Evolutionary conservation across 495 filamentous ascomycete species (phyloP), one percentile per base, ranked within the genome.

Genomic region (Haplographium delicatum): DNA sequence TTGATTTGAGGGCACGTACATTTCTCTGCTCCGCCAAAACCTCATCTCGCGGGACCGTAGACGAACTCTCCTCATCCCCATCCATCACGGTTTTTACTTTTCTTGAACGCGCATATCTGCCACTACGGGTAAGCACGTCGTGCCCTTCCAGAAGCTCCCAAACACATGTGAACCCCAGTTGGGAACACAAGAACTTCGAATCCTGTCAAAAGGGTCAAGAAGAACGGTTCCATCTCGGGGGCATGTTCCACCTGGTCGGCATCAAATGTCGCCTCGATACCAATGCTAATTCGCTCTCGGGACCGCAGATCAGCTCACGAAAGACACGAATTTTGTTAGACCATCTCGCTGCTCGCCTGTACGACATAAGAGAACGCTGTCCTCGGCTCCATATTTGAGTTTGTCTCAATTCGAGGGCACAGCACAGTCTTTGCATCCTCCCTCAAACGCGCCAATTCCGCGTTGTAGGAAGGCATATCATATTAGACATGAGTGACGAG

Each of bases 361-460:
- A n/a, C n/a, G n/a, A n/a, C n/a, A n/a, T n/a, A n/a, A n/a, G n/a
- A n/a, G n/a, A n/a, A n/a, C n/a, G n/a, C 22, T 4, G n/a, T 23
- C 24, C 44, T 47, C 27, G 27, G n/a, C 26, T 20, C 24, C 13
- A 11, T 11, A 47, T 47, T 47, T 35, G 19, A 26, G 25, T 42
- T n/a, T 23, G 47, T 47, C 42, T 42, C 50, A 53, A 22, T 10
- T 41, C 15, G 23, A 11, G 9, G 7, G 15, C 49, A 51, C 30
- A 16, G 41, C n/a, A 28, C 3, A 6, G 16, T n/a, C 38, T 33
- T 44, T 6, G 48, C 48, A 51, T 28, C 28, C 35, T n/a, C n/a
- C 38, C 47, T 51, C 48, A 44, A 44, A 51, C 48, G 33, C 45
- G 45, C 45, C 33, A 38, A 23, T 48, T 48, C 45, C 27, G 45